Evolutionary conservation across 23 red algal genomes (phyloP).

Genomic region (Chondrus crispus): DNA sequence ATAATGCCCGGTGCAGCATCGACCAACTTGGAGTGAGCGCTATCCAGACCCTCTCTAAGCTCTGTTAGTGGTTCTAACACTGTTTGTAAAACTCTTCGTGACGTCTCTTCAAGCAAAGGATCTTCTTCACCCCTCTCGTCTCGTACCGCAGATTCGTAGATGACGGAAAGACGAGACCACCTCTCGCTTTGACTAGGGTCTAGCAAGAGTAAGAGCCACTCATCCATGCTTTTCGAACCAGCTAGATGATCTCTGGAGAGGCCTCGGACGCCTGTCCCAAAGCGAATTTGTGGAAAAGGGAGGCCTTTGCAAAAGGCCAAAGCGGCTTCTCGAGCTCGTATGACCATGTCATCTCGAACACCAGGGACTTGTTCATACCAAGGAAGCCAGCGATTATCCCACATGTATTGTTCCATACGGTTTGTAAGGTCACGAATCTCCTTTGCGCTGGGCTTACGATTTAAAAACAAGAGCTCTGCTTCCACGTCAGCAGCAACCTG

Average conservation of each 20-base stretch:
- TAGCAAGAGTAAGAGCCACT: slow-evolving; percentile 40
- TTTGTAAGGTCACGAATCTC: slow-evolving; percentile 26
- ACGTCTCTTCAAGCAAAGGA: slow-evolving; percentile 45
- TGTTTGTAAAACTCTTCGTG: slow-evolving; percentile 37
- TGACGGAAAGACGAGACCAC: slow-evolving; percentile 17
- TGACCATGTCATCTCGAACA: slow-evolving; percentile 44
- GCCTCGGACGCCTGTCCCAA: slow-evolving; percentile 49
- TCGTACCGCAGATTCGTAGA: slow-evolving; percentile 30
- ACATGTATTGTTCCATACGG: slow-evolving; percentile 50
- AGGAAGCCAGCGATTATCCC: slow-evolving; percentile 63
- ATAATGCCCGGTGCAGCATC: slow-evolving; percentile 58
- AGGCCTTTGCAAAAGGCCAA: slow-evolving; percentile 41
- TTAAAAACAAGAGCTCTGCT: slow-evolving; percentile 30
- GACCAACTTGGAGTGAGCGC: slow-evolving; percentile 32
- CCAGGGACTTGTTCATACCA: slow-evolving; percentile 58
- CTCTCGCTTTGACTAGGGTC: background rate
- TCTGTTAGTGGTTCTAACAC: slow-evolving; percentile 50
- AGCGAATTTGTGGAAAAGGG: slow-evolving; percentile 20
- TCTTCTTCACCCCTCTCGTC: slow-evolving; percentile 42
- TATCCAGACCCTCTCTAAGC: slow-evolving; percentile 26
- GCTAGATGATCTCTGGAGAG: slow-evolving; percentile 55
- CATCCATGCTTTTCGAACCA: slow-evolving; percentile 51
- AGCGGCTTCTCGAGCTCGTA: slow-evolving; percentile 45
- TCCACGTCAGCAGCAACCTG: slow-evolving; percentile 16
- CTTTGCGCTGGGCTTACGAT: slow-evolving; percentile 17